Evolutionary conservation across 768 basidiomycete genomes (phyloP).

Genomic region (Calocera viscosa): DNA sequence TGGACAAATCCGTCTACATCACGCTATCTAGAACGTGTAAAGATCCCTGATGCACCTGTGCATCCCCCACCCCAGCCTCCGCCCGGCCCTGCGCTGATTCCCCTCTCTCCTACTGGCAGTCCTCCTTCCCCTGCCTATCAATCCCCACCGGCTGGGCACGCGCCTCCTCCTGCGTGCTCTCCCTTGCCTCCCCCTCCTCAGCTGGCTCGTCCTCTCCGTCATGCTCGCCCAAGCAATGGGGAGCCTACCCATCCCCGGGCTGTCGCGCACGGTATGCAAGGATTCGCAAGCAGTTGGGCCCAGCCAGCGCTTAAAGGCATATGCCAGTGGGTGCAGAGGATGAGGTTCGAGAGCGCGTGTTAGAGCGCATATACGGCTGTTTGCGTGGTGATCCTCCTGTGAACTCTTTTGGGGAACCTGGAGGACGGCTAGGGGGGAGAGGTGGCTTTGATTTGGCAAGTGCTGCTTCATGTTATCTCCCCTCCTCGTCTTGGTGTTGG

Average conservation of each 20-base stretch:
- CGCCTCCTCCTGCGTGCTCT: slow-evolving; percentile 50
- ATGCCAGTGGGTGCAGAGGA: slow-evolving; percentile 35
- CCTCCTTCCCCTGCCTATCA: slow-evolving; percentile 41
- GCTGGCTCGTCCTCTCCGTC: slow-evolving; percentile 45
- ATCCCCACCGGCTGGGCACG: slow-evolving; percentile 47
- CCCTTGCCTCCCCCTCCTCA: slow-evolving; percentile 45
- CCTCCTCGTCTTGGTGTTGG: slow-evolving; percentile 9
- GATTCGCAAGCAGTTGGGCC: background rate
- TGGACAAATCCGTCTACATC: too few relatives aligned
- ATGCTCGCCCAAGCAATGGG: slow-evolving; percentile 42
- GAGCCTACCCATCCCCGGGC: background rate
- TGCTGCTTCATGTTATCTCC: slow-evolving; percentile 13
- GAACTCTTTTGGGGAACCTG: slow-evolving; percentile 53
- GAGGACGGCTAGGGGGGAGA: slow-evolving; percentile 34
- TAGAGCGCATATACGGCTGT: slow-evolving; percentile 63
- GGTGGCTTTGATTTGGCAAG: slow-evolving; percentile 47
- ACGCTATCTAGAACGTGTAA: too few relatives aligned
- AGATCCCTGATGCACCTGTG: too few relatives aligned
- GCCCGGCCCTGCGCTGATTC: background rate
- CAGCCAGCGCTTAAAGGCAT: too few relatives aligned
- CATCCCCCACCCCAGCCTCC: slow-evolving; percentile 23
- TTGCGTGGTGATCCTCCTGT: slow-evolving; percentile 51
- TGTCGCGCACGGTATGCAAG: slow-evolving; percentile 7
- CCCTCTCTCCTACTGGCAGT: slow-evolving; percentile 18
- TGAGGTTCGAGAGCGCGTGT: slow-evolving; percentile 51